Conservation (phyloP, 306 rosid genomes). For the Acacia acuminata region DNA sequence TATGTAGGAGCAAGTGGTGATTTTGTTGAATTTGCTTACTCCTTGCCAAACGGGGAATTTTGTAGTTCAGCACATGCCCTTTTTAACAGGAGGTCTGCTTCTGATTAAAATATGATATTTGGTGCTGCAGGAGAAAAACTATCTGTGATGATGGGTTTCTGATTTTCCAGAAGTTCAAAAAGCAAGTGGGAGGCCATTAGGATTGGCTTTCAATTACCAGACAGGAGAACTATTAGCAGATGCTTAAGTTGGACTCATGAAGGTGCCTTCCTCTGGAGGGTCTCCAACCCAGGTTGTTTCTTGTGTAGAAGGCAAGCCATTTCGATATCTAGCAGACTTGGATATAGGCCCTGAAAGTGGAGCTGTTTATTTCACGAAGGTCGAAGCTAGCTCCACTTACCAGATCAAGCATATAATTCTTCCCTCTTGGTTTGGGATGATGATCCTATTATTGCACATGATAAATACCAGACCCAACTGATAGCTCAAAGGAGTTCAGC, state of each 20-base stretch:
- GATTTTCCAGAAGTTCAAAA: slow-evolving; percentile 39
- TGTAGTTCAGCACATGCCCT: not conserved
- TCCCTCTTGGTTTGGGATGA: not conserved
- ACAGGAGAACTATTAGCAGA: slow-evolving; percentile 42
- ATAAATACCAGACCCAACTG: not conserved
- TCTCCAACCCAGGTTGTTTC: slow-evolving; percentile 31
- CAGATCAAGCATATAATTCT: slow-evolving; percentile 30
- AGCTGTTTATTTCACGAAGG: slow-evolving; percentile 46
- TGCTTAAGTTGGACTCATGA: slow-evolving; percentile 46
- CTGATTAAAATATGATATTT: not conserved
- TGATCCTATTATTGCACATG: not conserved
- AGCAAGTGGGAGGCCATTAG: slow-evolving; percentile 61
- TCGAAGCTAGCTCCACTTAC: slow-evolving; percentile 39
- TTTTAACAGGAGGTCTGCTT: not conserved
- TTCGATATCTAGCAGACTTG: slow-evolving; percentile 32
- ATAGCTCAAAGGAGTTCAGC: not conserved
- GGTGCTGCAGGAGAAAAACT: slow-evolving; percentile 35
- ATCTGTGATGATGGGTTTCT: slow-evolving; percentile 49
- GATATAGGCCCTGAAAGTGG: slow-evolving; percentile 40
- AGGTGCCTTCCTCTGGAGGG: slow-evolving; percentile 23
- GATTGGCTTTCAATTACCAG: slow-evolving; percentile 41
- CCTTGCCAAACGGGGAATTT: not conserved
- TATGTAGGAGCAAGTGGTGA: not conserved
- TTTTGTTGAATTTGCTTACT: not conserved
- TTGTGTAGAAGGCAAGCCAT: slow-evolving; percentile 10